Evolutionary conservation across 129 eudicot genomes (phyloP), one percentile per base, ranked within the genome.

Genomic region (Chrysanthemum makinoi): DNA sequence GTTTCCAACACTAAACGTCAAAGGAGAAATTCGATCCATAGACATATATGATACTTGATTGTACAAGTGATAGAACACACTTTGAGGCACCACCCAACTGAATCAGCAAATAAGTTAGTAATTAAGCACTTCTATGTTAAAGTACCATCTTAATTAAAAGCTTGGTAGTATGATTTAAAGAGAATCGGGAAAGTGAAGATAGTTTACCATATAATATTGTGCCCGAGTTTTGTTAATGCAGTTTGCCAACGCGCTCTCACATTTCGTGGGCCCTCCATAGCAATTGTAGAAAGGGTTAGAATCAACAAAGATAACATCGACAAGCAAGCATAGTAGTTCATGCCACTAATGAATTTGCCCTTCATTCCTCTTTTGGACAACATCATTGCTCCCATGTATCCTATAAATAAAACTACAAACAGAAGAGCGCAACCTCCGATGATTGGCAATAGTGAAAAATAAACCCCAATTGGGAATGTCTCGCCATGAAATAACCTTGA

Each of bases 41-140:
- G 87, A 86, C 87, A 81, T 85, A 62, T 85, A 85, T n/a, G 89
- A 85, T 22, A 86, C 90, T 77, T 86, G 86, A 73, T 86, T 86
- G 57, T 82, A 82, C 20, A 85, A 72, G 70, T 85, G 89, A 72
- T 85, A 85, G 78, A 85, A 82, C 67, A 85, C 83, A 53, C 86
- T 85, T 73, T 85, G 89, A 15, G 89, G 82, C 47, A 78, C 82
- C 72, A 85, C 80, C 89, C 89, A 85, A 86, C 89, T 85, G 52
- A 49, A 59, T 61, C 62, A 7, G 14, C 62, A 68, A 73, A 6
- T 44, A 52, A 52, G 46, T 39, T 39, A 7, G 10, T 30, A 30
- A 5, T 30, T 39, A 39, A 39, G 46, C 46, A 39, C 9, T 39
- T 39, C 46, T 39, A 39, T 39, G 7, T 39, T 6, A 1, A 8